These are phyloP conservation scores for Vaccinium macrocarpon DNA, from an alignment of 148 eudicot species.

Conservation along the genomic window DNA sequence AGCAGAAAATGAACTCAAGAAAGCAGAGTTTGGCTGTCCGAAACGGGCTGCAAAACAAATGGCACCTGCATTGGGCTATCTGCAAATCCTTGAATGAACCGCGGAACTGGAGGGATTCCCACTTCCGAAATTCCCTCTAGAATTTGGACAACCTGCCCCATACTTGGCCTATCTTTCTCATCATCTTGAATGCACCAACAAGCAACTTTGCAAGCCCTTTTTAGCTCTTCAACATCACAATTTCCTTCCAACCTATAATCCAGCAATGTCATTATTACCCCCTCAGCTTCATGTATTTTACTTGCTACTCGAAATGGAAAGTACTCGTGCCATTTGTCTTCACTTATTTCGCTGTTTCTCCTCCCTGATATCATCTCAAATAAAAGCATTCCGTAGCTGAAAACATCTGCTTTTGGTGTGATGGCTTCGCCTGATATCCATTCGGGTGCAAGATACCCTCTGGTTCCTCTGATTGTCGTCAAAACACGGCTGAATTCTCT, in stretches of 20 bases:
- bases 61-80: not conserved
- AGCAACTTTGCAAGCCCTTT: not conserved
- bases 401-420: not conserved
- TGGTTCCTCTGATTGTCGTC: not conserved
- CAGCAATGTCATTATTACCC: not conserved
- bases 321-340: not conserved
- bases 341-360: not conserved
- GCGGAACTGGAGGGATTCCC: not conserved
- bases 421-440: not conserved
- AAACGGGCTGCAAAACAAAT: not conserved
- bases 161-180: not conserved
- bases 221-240: not conserved
- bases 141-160: not conserved
- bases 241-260: not conserved
- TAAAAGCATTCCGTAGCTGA: not conserved
- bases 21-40: not conserved
- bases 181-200: conserved; percentile 5
- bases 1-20: not conserved
- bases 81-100: not conserved
- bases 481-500: not conserved
- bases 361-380: not conserved
- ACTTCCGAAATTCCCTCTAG: not conserved
- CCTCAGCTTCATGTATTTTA: not conserved
- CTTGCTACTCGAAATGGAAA: not conserved
- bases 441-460: not conserved